A percentile compares a stretch with the other conserved stretches of the same genome.
phyloP scores from a whole-genome alignment of 306 rosid species.

The Carpinus fangiana region DNA sequence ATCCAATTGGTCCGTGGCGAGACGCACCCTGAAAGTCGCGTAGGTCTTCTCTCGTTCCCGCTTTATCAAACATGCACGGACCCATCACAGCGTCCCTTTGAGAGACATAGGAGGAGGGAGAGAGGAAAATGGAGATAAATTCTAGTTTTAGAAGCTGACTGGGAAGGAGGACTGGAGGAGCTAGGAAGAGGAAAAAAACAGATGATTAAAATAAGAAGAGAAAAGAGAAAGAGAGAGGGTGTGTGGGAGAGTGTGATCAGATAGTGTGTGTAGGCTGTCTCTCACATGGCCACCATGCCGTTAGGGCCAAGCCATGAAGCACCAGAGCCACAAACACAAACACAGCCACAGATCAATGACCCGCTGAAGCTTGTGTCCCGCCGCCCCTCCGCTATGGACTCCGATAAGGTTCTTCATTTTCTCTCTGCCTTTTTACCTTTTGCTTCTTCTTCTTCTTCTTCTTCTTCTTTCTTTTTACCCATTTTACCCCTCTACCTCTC shows the following conservation, averaged over 20 bases:
- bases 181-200: slow-evolving; percentile 1
- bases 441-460: too few relatives aligned
- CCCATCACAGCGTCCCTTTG: slow-evolving; percentile 29
- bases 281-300: slow-evolving; percentile 74
- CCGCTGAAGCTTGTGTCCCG: slow-evolving; percentile 40
- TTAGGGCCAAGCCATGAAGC: slow-evolving; percentile 64
- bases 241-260: slow-evolving; percentile 1
- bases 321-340: slow-evolving; percentile 43
- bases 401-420: slow-evolving; percentile 59
- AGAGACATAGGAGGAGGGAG: slow-evolving; percentile 20
- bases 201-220: neutral
- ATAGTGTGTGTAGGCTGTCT: slow-evolving; percentile 18
- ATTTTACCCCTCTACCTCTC: neutral
- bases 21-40: slow-evolving; percentile 23
- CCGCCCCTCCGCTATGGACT: slow-evolving; percentile 54
- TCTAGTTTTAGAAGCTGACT: neutral
- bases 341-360: slow-evolving; percentile 41
- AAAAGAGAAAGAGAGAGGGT: slow-evolving; percentile 17
- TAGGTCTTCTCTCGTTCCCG: slow-evolving; percentile 25
- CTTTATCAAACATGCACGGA: slow-evolving; percentile 35
- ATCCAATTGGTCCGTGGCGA: slow-evolving; percentile 15
- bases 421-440: neutral
- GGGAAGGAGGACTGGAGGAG: neutral
- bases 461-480: neutral
- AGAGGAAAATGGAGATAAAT: neutral